Percentiles rank a stretch among this genome's conserved stretches.
Evolutionary conservation across 2,329 filamentous ascomycete genomes (phyloP).

Genomic region (Ophiosphaerella korrae): DNA sequence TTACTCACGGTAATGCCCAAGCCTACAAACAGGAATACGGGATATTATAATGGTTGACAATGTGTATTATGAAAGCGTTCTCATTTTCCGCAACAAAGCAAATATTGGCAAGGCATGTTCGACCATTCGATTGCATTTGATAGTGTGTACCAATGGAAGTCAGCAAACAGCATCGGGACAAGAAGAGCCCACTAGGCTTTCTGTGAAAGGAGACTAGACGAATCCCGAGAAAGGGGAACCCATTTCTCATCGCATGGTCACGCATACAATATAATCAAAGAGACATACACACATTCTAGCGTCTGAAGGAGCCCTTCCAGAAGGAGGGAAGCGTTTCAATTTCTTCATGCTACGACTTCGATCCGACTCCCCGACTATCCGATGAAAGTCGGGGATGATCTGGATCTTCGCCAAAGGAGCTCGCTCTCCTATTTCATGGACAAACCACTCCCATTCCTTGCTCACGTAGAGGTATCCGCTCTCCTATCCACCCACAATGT

Average conservation of each 20-base stretch:
- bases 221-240: no score
- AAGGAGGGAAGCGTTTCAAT: constrained; percentile 26
- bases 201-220: no score
- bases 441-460: constrained; percentile 38
- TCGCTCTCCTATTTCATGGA: constrained; percentile 22
- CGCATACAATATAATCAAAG: neutral
- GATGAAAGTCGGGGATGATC: constrained; percentile 6
- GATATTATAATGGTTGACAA: no score
- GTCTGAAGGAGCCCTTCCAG: constrained; percentile 26
- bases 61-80: no score
- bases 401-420: constrained; percentile 22
- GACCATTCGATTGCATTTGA: neutral
- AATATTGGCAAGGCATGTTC: neutral
- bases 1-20: no score
- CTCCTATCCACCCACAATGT: constrained; percentile 39
- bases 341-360: constrained; percentile 22
- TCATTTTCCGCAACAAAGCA: no score
- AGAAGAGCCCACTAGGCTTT: neutral
- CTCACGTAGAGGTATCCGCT: constrained; percentile 40
- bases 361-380: constrained; percentile 9
- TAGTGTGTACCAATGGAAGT: neutral
- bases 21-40: no score
- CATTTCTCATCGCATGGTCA: neutral
- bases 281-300: neutral
- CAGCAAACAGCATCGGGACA: neutral